Base-by-base conservation (phyloP, 73 alveolate species). In the Blepharisma japonicum region DNA sequence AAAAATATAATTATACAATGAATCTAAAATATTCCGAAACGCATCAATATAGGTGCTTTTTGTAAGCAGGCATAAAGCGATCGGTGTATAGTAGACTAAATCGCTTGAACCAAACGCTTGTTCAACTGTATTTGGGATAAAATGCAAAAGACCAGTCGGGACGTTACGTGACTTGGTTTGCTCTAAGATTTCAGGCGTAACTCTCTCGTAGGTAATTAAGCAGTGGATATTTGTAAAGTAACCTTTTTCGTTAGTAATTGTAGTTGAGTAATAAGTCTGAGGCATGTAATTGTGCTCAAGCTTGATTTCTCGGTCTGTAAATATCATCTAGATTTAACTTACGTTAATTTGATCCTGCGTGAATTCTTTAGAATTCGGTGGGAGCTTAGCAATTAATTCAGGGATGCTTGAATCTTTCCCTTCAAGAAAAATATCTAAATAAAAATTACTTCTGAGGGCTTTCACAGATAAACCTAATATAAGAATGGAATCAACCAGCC, bases 381-480 rank as follows among this genome's bases (percentile, higher is more conserved):
- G 74, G 23, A 14, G 23, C 47, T 61, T 25, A 9, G 23, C 50
- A 61, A 61, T 14, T 9, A 61, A n/a, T 61, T 61, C 74, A 61
- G 74, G 74, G 47, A 14, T 9, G 39, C n/a, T 25, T 61, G 14
- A 8, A 20, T 18, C n/a, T n/a, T 11, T 9, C 14, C 47, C 74
- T 14, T 61, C 74, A 61, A 61, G 74, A 61, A 61, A 39, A 61
- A n/a, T 20, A 25, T 25, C 74, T 61, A 61, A 2, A 61, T 25
- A 25, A 18, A 25, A 18, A 14, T 61, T 61, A 61, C 74, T 14
- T 61, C 74, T 61, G 14, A 61, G 14, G 14, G 74, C 5, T 25
- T 61, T 11, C 11, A 61, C 74, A 18, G 74, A 25, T 20, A 61
- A 39, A 14, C 74, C 74, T 14, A 61, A 39, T 14, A 61, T n/a